Evolutionary conservation across 352 stramenopile species (phyloP).

Genomic region (Phytopythium montanum): DNA sequence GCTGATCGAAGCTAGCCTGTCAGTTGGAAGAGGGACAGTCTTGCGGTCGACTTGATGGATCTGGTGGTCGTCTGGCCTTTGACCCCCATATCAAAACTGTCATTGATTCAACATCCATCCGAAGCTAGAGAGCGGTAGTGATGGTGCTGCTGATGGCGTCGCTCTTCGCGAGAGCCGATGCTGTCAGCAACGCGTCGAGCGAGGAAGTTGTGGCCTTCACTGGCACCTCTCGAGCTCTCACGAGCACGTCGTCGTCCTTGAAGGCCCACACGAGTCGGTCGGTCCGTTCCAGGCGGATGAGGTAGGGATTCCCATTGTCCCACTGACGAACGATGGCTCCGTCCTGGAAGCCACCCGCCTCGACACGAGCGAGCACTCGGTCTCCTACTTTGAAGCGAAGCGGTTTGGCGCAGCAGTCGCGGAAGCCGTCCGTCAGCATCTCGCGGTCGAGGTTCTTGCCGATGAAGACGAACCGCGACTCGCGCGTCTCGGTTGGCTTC

Average conservation of each 20-base stretch:
- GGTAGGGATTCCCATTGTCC: conserved; percentile 48
- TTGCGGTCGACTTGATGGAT: no score
- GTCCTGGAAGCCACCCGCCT: conserved; percentile 29
- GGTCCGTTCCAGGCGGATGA: conserved; percentile 31
- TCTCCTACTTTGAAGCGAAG: conserved; percentile 45
- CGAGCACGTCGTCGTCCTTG: conserved; percentile 34
- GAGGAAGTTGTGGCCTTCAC: not conserved
- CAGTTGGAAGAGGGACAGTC: no score
- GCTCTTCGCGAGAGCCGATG: not conserved
- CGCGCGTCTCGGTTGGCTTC: conserved; percentile 63
- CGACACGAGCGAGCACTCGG: conserved; percentile 33
- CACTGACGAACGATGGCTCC: conserved; percentile 39
- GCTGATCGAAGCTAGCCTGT: no score
- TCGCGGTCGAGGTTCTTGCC: conserved; percentile 82
- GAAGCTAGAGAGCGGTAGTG: not conserved
- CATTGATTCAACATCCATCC: no score
- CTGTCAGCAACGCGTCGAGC: not conserved
- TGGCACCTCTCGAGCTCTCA: conserved; percentile 5
- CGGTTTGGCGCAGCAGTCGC: conserved; percentile 27
- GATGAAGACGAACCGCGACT: conserved; percentile 96
- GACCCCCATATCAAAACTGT: no score
- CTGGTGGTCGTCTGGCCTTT: no score
- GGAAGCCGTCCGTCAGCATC: conserved; percentile 44
- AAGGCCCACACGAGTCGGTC: conserved; percentile 41
- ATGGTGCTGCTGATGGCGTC: not conserved